A percentile compares a stretch with the other conserved stretches of the same genome.
phyloP scores from a whole-genome alignment of 176 grass and related monocot genomes.

The Triticum monococcum region DNA sequence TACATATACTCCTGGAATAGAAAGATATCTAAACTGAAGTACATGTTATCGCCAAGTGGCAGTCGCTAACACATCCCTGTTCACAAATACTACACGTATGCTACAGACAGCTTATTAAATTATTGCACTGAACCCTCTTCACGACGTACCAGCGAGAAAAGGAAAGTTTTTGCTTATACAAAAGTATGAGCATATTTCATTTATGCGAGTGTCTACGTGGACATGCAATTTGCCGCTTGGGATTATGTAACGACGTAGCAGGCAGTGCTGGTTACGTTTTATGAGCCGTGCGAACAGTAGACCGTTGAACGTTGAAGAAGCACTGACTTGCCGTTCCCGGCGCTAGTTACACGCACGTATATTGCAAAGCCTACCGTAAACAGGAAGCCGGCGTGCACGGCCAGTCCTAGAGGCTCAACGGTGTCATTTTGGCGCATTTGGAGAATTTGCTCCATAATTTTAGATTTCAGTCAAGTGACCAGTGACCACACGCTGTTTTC shows the following conservation, averaged over 20 bases:
- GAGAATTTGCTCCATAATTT: not conserved
- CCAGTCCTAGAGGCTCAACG: too few species aligned
- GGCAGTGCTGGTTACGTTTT: too few species aligned
- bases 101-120: not conserved
- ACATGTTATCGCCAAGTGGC: not conserved
- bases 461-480: too few species aligned
- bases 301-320: too few species aligned
- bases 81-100: not conserved
- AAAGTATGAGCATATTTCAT: not conserved
- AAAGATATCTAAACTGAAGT: not conserved
- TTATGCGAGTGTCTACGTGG: not conserved
- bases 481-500: too few species aligned
- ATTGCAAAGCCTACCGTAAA: not conserved
- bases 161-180: not conserved
- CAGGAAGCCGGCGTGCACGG: not conserved
- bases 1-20: not conserved
- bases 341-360: not conserved
- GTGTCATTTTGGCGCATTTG: not conserved
- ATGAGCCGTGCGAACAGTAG: too few species aligned
- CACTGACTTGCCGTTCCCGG: not conserved
- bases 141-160: not conserved
- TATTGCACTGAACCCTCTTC: not conserved
- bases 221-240: not conserved
- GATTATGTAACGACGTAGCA: not conserved
- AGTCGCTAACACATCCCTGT: not conserved